phyloP scores from a whole-genome alignment of 139 green algal species.

The Bryopsis sp. region DNA sequence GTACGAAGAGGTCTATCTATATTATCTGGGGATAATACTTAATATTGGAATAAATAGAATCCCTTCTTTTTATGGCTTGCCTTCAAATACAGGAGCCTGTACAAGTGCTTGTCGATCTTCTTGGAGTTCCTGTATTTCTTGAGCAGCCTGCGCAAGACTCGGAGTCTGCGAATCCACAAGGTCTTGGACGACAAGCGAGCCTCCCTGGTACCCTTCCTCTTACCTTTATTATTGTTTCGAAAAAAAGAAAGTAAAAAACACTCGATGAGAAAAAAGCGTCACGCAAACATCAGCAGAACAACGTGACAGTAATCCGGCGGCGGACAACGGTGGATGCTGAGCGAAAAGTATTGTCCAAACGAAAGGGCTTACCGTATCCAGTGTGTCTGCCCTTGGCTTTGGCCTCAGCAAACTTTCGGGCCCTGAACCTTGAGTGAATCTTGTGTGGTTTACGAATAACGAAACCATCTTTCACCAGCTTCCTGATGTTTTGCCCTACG shows the following conservation, averaged over 20 bases:
- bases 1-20: slow-evolving; percentile 7
- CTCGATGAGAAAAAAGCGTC: not conserved
- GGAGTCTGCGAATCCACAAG: slow-evolving; percentile 92
- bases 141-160: slow-evolving; percentile 91
- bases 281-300: not conserved
- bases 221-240: slow-evolving; percentile 63
- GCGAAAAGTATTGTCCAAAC: not conserved
- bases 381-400: slow-evolving; percentile 97
- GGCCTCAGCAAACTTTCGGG: slow-evolving; percentile 70
- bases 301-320: not conserved
- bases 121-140: slow-evolving; percentile 98
- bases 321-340: slow-evolving; percentile 4
- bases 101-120: slow-evolving; percentile 99
- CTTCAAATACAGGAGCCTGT: slow-evolving; percentile 97
- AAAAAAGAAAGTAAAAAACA: not conserved
- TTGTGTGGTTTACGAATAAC: slow-evolving; percentile 94
- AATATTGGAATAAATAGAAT: no score
- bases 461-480: slow-evolving; percentile 98
- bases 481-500: slow-evolving; percentile 97
- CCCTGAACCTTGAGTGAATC: slow-evolving; percentile 92
- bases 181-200: slow-evolving; percentile 94
- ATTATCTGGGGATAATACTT: not conserved
- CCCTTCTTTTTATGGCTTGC: slow-evolving; percentile 26
- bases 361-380: slow-evolving; percentile 76
- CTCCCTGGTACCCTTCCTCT: slow-evolving; percentile 94